A percentile compares a stretch with the other conserved stretches of the same genome.
Conservation (phyloP, 1,284 basidiomycete genomes). For the Austroboletus niveus region DNA sequence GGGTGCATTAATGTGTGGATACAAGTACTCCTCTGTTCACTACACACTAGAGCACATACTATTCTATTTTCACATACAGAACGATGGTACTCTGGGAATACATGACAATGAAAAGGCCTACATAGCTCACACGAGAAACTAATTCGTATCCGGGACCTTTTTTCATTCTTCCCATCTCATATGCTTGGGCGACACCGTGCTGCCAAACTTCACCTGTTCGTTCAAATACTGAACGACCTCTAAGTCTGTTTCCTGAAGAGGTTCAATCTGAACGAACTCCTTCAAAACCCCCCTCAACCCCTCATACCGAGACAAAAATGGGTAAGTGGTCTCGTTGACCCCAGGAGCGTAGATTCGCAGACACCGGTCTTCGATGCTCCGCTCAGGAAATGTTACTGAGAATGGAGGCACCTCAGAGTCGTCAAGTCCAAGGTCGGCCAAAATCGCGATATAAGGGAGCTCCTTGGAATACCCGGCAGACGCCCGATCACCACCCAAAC, state of each 20-base stretch:
- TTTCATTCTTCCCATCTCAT: slow-evolving; percentile 9
- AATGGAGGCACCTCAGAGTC: too few species aligned
- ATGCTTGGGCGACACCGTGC: not conserved
- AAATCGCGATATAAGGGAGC: slow-evolving; percentile 6
- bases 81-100: too few species aligned
- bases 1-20: too few species aligned
- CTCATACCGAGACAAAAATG: not conserved
- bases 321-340: not conserved
- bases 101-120: too few species aligned
- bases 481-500: not conserved
- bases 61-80: too few species aligned
- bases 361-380: not conserved
- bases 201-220: not conserved
- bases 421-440: slow-evolving; percentile 10
- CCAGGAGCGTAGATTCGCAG: slow-evolving; percentile 8
- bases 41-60: too few species aligned
- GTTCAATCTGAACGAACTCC: slow-evolving; percentile 1
- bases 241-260: not conserved
- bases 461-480: too few species aligned
- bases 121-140: not conserved
- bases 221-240: not conserved
- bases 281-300: not conserved
- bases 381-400: not conserved
- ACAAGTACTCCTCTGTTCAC: too few species aligned
- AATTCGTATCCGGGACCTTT: too few species aligned